phyloP scores from a whole-genome alignment of 169 alveolate species.

The Ichthyophthirius multifiliis region DNA sequence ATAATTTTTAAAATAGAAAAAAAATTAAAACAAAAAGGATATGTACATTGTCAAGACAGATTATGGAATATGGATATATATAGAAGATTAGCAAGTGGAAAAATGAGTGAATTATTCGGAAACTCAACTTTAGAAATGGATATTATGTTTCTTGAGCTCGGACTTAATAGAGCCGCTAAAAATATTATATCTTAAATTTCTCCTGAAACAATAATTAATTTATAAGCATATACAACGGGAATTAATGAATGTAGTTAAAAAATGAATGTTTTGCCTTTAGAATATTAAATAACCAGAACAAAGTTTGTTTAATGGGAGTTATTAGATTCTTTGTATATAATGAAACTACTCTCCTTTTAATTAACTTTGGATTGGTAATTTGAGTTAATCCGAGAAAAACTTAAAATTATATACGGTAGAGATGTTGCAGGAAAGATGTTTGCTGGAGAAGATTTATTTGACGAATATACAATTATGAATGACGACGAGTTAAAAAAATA shows the following conservation, averaged over 20 bases:
- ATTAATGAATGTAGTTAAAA: constrained; percentile 66
- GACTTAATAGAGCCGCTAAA: constrained; percentile 21
- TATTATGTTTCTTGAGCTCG: constrained; percentile 24
- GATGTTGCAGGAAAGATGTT: constrained; percentile 49
- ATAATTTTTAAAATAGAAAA: not conserved
- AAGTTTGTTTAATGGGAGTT: constrained; percentile 62
- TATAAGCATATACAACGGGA: constrained; percentile 70
- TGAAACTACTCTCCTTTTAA: constrained; percentile 45
- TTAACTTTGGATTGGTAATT: constrained; percentile 55
- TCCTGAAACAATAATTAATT: constrained; percentile 12
- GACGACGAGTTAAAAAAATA: constrained; percentile 48
- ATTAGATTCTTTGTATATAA: constrained; percentile 50
- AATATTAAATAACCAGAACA: constrained; percentile 48
- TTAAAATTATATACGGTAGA: constrained; percentile 60
- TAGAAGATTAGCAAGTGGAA: constrained; percentile 38
- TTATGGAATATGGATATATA: constrained; percentile 38
- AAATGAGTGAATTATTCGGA: constrained; percentile 40
- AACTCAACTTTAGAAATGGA: constrained; percentile 12
- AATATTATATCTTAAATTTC: constrained; percentile 27
- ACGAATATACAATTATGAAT: constrained; percentile 43
- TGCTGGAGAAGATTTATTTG: constrained; percentile 42
- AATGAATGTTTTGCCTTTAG: constrained; percentile 59
- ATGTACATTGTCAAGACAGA: constrained; percentile 39
- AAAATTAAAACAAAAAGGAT: not conserved
- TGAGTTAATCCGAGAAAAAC: constrained; percentile 62